Evolutionary conservation across 2,329 filamentous ascomycete species (phyloP).

Genomic region (Monascus ruber): DNA sequence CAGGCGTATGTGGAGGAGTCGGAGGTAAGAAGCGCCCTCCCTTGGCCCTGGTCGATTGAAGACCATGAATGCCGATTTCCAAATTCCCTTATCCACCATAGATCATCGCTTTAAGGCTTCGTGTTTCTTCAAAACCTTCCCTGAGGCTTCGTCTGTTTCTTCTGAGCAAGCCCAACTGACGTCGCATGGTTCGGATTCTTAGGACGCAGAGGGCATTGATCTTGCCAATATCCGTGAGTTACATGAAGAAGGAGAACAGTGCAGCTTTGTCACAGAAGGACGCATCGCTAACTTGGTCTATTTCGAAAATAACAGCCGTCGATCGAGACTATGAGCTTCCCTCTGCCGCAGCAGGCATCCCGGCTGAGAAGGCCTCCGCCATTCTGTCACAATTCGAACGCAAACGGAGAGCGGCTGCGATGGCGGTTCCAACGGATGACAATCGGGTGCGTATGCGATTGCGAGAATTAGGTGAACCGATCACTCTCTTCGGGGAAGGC

Average conservation of each 20-base stretch:
- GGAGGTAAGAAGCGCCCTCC: slow-evolving; percentile 43
- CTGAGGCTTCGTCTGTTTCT: neutral
- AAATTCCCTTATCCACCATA: no score
- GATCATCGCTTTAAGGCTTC: neutral
- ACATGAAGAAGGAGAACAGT: neutral
- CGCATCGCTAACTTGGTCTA: slow-evolving; percentile 1
- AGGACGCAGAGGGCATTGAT: slow-evolving; percentile 50
- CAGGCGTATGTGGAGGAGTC: slow-evolving; percentile 89
- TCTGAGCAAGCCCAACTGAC: slow-evolving; percentile 10
- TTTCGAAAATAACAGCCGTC: slow-evolving; percentile 34
- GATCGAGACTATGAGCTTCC: slow-evolving; percentile 82
- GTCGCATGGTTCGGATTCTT: slow-evolving; percentile 5
- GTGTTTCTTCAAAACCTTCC: neutral
- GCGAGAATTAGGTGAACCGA: slow-evolving; percentile 79
- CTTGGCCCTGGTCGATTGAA: no score
- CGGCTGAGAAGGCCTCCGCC: slow-evolving; percentile 71
- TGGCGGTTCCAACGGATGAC: slow-evolving; percentile 91
- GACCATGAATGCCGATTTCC: no score
- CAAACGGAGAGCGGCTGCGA: slow-evolving; percentile 75
- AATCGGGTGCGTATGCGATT: slow-evolving; percentile 68
- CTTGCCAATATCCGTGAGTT: slow-evolving; percentile 53
- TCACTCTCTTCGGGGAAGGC: slow-evolving; percentile 89
- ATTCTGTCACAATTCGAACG: slow-evolving; percentile 82
- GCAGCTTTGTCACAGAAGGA: no score
- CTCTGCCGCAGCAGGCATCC: slow-evolving; percentile 51